These are phyloP conservation scores for Torrubiella hemipterigena DNA, from an alignment of 2,329 filamentous ascomycete species.

Conservation along the genomic window DNA sequence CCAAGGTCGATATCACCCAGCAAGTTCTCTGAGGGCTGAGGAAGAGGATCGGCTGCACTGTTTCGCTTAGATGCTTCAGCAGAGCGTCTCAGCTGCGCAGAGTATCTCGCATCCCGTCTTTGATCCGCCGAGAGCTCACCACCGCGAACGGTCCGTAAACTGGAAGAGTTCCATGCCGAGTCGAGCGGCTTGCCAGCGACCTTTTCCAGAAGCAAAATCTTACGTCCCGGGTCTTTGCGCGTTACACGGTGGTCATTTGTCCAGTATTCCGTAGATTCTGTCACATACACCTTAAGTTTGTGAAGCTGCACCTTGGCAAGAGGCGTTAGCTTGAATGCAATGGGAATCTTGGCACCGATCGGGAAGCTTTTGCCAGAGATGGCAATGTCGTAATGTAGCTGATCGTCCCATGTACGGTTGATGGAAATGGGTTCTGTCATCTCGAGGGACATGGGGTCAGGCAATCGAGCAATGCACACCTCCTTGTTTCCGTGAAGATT, in stretches of 20 bases:
- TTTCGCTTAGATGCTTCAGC: constrained; percentile 34
- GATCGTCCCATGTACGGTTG: constrained; percentile 87
- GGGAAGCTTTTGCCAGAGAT: constrained; percentile 94
- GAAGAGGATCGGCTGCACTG: constrained; percentile 27
- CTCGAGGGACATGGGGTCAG: constrained; percentile 78
- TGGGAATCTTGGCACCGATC: constrained; percentile 75
- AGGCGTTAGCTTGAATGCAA: constrained; percentile 87
- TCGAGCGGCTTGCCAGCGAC: constrained; percentile 65
- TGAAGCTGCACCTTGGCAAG: constrained; percentile 89
- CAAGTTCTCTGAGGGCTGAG: constrained; percentile 53
- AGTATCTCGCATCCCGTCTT: constrained; percentile 33
- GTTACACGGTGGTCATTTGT: constrained; percentile 78
- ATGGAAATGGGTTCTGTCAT: constrained; percentile 91
- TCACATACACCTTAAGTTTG: constrained; percentile 82
- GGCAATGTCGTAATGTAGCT: constrained; percentile 89
- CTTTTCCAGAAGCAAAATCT: constrained; percentile 82
- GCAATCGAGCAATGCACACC: constrained; percentile 71
- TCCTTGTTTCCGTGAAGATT: constrained; percentile 77
- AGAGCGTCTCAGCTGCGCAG: constrained; percentile 38
- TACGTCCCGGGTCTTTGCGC: constrained; percentile 70
- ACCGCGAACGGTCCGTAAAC: constrained; percentile 64
- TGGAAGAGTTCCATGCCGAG: constrained; percentile 61
- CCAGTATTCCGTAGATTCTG: constrained; percentile 85
- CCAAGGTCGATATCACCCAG: constrained; percentile 67
- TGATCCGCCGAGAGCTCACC: constrained; percentile 54